Conservation (phyloP, 805 yeast genomes). For the Helenozyma rhizophorensis region DNA sequence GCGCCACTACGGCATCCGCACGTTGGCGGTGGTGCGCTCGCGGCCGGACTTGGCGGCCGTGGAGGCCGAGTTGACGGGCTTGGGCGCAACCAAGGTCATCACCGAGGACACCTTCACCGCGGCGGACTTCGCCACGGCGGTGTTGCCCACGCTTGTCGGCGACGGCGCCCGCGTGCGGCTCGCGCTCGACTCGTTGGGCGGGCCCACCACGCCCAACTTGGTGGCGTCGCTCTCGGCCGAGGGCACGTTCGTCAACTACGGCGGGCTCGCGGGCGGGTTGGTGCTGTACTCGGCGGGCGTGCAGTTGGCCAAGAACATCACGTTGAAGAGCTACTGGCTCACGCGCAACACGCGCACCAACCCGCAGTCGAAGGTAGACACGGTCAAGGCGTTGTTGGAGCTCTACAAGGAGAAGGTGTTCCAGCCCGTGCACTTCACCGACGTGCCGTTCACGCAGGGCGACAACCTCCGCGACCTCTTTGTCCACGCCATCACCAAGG, state of each 20-base stretch:
- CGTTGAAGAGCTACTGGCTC: constrained; percentile 29
- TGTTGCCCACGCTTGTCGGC: constrained; percentile 14
- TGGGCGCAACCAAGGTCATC: constrained; percentile 31
- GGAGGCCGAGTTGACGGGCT: constrained; percentile 16
- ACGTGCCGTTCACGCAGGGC: constrained; percentile 25
- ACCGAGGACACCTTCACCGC: constrained; percentile 23
- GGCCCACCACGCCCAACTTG: constrained; percentile 17
- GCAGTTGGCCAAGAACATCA: constrained; percentile 29
- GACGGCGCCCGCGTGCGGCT: constrained; percentile 21
- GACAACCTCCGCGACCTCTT: constrained; percentile 9
- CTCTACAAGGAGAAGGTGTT: constrained; percentile 58
- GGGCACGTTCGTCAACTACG: constrained; percentile 28
- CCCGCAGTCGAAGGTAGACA: constrained; percentile 55
- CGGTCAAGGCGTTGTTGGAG: constrained; percentile 52
- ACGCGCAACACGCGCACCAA: constrained; percentile 25
- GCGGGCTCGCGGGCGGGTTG: constrained; percentile 16
- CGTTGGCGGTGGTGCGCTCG: constrained; percentile 25
- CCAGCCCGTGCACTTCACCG: constrained; percentile 42
- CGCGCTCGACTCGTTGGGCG: constrained; percentile 32
- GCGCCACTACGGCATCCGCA: constrained; percentile 19
- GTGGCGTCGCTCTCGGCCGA: constrained; percentile 22
- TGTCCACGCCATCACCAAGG: constrained; percentile 6
- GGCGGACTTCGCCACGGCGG: constrained; percentile 11
- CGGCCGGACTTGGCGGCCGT: constrained; percentile 19
- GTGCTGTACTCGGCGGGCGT: constrained; percentile 17